Base-by-base conservation (phyloP, 129 eudicot genomes). In the Pulicaria dysenterica region DNA sequence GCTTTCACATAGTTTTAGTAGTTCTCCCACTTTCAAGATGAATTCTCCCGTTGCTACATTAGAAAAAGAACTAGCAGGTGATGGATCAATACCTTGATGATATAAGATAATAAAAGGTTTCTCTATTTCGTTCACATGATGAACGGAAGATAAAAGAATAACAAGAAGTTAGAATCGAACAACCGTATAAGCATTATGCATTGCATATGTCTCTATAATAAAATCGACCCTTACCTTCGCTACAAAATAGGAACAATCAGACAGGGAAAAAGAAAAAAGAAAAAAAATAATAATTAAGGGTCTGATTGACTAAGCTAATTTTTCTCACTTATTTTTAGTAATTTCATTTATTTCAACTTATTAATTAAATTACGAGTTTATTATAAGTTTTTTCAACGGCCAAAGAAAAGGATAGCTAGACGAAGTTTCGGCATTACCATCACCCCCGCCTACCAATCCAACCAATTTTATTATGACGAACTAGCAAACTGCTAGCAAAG, bases 1-100 rank as follows among this genome's bases (percentile, higher is more conserved):
- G 39, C 16, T 64, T 43, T 64, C 70, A 43, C 17, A 16, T 44
- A 44, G 54, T 64, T 64, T 43, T 40, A 17, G 53, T 5, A 64
- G 54, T 64, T 64, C 54, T 44, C 70, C 16, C 70, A 64, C 70
- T 64, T 41, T 5, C 65, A 37, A 14, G 54, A 44, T 60, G 46
- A 60, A 60, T 60, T 37, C 44, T 38, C 66, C 24, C 24, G 66
- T 37, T 60, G 40, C 63, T 57, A 24, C 60, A 15, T 50, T 11
- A 50, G 56, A 50, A 50, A 50, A 50, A 50, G n/a, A 50, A 50
- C 56, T 15, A 50, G 56, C 16, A 50, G 56, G 56, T 50, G 56
- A 50, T 50, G 16, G 15, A 50, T 50, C 56, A 50, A 1, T 50
- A 50, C 15, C 56, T 2, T 10, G 16, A 50, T 50, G 56, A 50